Conservation (phyloP, 805 yeast genomes). For the Kockiozyma suomiensis region DNA sequence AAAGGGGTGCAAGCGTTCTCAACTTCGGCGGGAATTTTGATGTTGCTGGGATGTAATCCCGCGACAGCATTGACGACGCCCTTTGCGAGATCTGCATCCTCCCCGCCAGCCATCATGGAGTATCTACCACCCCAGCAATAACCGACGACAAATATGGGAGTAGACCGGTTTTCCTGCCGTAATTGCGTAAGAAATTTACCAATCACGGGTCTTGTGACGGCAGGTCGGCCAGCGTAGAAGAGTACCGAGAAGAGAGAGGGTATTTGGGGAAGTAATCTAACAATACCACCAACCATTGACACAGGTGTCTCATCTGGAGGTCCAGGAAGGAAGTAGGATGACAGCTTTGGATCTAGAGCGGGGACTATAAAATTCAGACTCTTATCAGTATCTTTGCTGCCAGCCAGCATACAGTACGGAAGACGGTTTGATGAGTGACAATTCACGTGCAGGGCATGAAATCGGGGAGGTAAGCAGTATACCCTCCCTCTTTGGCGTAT, state of each 20-base stretch:
- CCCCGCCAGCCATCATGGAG: conserved; percentile 11
- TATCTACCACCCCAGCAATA: conserved; percentile 32
- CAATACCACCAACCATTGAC: neutral
- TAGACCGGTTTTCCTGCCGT: neutral
- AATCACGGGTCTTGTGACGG: conserved; percentile 13
- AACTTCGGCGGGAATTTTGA: conserved; percentile 19
- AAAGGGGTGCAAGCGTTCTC: conserved; percentile 18
- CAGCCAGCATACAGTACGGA: neutral
- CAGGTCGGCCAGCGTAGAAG: conserved; percentile 2
- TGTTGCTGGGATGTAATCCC: conserved; percentile 21
- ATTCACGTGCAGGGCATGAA: conserved; percentile 15
- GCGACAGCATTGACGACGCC: conserved; percentile 27
- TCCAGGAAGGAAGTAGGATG: neutral
- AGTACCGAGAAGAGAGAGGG: conserved; percentile 8
- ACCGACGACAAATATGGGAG: conserved; percentile 25
- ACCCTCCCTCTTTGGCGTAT: conserved; percentile 24
- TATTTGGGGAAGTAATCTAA: neutral
- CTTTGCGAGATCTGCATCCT: neutral
- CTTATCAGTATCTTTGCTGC: too few species aligned
- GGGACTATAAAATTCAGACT: too few species aligned
- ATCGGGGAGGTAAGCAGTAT: conserved; percentile 18
- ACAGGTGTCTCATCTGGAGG: neutral
- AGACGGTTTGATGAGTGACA: neutral
- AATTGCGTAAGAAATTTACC: conserved; percentile 17
- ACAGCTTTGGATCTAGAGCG: neutral